These are phyloP conservation scores for Aspergillus aculeatus DNA, from an alignment of 2,329 filamentous ascomycete species.

Conservation along the genomic window DNA sequence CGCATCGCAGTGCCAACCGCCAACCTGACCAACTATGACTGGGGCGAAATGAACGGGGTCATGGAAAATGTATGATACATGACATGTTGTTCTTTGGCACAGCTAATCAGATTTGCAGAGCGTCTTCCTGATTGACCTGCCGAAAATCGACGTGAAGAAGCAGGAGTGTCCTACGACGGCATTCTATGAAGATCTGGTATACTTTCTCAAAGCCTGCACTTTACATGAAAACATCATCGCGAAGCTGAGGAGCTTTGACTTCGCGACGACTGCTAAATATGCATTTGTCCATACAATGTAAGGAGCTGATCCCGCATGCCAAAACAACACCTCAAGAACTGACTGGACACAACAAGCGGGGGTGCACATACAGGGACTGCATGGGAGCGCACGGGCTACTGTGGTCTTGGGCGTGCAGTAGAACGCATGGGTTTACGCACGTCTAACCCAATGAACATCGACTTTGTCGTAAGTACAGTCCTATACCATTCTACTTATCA, in stretches of 20 bases:
- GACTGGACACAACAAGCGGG: constrained; percentile 45
- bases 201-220: constrained; percentile 67
- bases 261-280: constrained; percentile 66
- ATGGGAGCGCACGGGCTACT: constrained; percentile 64
- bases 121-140: constrained; percentile 90
- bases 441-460: constrained; percentile 60
- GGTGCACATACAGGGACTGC: constrained; percentile 55
- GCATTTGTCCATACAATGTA: constrained; percentile 86
- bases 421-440: constrained; percentile 61
- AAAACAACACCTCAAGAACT: neutral
- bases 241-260: constrained; percentile 78
- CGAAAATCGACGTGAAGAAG: constrained; percentile 43
- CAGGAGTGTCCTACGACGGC: constrained; percentile 37
- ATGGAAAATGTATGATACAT: constrained; percentile 72
- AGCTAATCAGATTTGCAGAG: constrained; percentile 48
- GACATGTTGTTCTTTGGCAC: neutral
- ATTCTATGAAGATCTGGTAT: constrained; percentile 69
- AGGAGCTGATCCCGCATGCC: constrained; percentile 31
- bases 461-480: constrained; percentile 62
- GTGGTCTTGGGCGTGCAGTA: constrained; percentile 69
- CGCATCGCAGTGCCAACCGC: constrained; percentile 83
- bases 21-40: constrained; percentile 82
- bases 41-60: constrained; percentile 73
- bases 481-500: neutral
- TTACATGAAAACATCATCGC: constrained; percentile 63